phyloP scores from a whole-genome alignment of 495 filamentous ascomycete genomes.

The Rostrohypoxylon terebratum region DNA sequence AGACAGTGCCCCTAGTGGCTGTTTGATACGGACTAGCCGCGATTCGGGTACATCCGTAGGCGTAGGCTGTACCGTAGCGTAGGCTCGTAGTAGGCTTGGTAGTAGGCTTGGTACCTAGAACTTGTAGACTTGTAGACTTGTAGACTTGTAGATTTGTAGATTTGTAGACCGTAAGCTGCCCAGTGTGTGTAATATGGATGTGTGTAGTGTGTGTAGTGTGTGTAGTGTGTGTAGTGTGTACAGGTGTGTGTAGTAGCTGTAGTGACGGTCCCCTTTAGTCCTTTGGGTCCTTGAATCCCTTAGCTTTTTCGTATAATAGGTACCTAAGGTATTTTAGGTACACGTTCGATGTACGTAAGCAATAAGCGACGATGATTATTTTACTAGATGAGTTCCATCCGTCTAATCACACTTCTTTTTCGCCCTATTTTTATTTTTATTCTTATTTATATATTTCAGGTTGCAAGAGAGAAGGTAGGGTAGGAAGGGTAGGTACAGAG shows the following conservation, averaged over 20 bases:
- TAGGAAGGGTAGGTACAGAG: background rate
- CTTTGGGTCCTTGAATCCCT: background rate
- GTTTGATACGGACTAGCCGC: conserved; percentile 38
- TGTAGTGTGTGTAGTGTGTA: no score
- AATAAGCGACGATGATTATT: background rate
- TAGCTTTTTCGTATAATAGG: background rate
- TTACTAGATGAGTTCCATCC: background rate
- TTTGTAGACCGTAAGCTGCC: no score
- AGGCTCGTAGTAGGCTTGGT: background rate
- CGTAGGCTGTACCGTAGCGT: conserved; percentile 8
- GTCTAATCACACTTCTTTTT: conserved; percentile 4
- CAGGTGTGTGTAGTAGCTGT: no score
- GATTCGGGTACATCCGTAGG: conserved; percentile 37
- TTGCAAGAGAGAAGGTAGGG: background rate
- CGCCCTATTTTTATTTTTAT: background rate
- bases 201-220: no score
- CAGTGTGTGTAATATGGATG: no score
- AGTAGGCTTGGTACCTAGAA: no score
- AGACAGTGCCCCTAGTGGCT: conserved; percentile 36
- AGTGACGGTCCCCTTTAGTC: background rate
- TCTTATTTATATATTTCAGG: conserved; percentile 4
- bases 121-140: background rate
- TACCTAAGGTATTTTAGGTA: background rate
- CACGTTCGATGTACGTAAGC: conserved; percentile 12
- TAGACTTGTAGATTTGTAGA: no score